A percentile compares a stretch with the other conserved stretches of the same genome.
Evolutionary conservation across 1,284 basidiomycete genomes (phyloP).

Genomic region (Melampsora abietis-canadensis): DNA sequence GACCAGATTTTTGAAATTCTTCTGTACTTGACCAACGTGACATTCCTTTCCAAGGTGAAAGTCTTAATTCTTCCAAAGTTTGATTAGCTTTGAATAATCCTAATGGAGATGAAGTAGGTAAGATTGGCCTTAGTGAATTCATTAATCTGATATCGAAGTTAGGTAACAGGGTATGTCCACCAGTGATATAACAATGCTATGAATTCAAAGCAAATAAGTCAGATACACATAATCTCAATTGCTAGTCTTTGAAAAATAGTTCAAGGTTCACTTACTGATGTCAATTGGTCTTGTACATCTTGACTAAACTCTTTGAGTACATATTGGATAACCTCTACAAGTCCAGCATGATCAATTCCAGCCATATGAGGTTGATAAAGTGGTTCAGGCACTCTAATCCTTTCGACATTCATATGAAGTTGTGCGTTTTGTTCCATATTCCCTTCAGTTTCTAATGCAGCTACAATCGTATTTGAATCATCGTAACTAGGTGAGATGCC

Average conservation of each 20-base stretch:
- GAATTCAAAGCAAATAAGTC: constrained; percentile 35
- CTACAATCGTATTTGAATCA: constrained; percentile 58
- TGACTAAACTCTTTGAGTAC: constrained; percentile 76
- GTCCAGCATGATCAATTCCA: constrained; percentile 87
- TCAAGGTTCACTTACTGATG: constrained; percentile 53
- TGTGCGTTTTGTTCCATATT: constrained; percentile 65
- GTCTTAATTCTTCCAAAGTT: constrained; percentile 59
- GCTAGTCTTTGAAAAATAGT: background rate
- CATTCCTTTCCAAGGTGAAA: constrained; percentile 93
- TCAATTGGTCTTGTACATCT: constrained; percentile 64
- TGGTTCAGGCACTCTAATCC: constrained; percentile 86
- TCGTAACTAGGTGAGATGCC: constrained; percentile 63
- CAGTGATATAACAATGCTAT: constrained; percentile 87
- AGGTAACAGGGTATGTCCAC: constrained; percentile 71
- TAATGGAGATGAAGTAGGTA: constrained; percentile 73
- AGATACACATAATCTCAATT: background rate
- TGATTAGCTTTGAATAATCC: constrained; percentile 60
- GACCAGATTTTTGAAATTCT: constrained; percentile 62
- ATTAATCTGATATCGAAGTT: constrained; percentile 69
- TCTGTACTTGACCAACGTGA: constrained; percentile 69
- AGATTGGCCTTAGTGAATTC: constrained; percentile 68
- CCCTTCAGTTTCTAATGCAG: constrained; percentile 49
- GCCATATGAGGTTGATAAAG: constrained; percentile 91
- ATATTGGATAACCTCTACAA: constrained; percentile 83
- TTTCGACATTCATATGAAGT: constrained; percentile 88